Percentiles rank a stretch among this genome's conserved stretches.
phyloP scores from a whole-genome alignment of 1,284 basidiomycete genomes.

The Austroboletus novae-zelandiae region DNA sequence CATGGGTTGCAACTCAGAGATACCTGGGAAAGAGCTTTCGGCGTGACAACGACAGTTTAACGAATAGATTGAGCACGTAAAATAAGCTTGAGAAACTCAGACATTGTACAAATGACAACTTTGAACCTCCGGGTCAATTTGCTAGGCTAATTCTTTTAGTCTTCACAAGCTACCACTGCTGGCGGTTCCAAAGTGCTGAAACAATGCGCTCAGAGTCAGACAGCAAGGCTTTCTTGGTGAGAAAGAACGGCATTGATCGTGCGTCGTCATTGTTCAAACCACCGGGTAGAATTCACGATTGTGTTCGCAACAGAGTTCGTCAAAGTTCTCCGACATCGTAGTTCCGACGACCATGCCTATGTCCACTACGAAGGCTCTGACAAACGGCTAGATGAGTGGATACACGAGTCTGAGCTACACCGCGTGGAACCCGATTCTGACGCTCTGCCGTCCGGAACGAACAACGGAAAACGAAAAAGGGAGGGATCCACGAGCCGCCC shows the following conservation, averaged over 20 bases:
- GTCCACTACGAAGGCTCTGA: slow-evolving; percentile 70
- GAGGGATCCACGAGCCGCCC: slow-evolving; percentile 17
- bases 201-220: slow-evolving; percentile 5
- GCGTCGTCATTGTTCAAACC: slow-evolving; percentile 27
- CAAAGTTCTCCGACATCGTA: slow-evolving; percentile 46
- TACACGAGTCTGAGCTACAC: slow-evolving; percentile 44
- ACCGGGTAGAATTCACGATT: slow-evolving; percentile 11
- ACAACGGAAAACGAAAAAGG: slow-evolving; percentile 32
- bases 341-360: slow-evolving; percentile 49
- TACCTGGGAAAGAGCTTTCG: too few species aligned
- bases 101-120: slow-evolving; percentile 3
- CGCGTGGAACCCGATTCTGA: slow-evolving; percentile 18
- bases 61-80: too few species aligned
- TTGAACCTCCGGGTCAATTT: too few species aligned
- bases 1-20: too few species aligned
- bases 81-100: too few species aligned
- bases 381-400: slow-evolving; percentile 78
- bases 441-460: slow-evolving; percentile 17
- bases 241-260: slow-evolving; percentile 50
- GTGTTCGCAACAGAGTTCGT: slow-evolving; percentile 21
- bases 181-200: slow-evolving; percentile 16
- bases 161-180: background rate
- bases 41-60: too few species aligned
- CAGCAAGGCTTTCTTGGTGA: slow-evolving; percentile 32
- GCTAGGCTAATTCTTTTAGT: background rate